phyloP scores from a whole-genome alignment of 2,329 filamentous ascomycete genomes.

The Xylariaceae sp. region DNA sequence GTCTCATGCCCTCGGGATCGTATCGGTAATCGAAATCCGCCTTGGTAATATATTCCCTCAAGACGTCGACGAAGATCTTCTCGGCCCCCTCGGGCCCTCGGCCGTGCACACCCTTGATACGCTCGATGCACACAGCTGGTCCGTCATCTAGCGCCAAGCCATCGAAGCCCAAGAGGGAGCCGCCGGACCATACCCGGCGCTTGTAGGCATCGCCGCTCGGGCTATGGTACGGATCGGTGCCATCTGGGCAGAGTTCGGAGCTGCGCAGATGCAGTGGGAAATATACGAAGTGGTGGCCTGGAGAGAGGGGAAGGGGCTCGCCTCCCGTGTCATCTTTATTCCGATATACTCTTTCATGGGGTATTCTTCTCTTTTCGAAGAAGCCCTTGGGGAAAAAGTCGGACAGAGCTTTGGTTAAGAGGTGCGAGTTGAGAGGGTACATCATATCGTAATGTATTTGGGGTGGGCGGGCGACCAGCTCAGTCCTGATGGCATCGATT shows the following conservation, averaged over 20 bases:
- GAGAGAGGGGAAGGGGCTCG: conserved; percentile 39
- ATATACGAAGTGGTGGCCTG: conserved; percentile 78
- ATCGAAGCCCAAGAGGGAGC: conserved; percentile 53
- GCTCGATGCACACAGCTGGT: conserved; percentile 41
- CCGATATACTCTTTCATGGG: not conserved
- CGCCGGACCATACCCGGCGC: conserved; percentile 85
- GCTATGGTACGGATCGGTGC: conserved; percentile 73
- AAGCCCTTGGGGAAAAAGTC: conserved; percentile 42
- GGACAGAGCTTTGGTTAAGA: conserved; percentile 57
- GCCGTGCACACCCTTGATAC: conserved; percentile 36
- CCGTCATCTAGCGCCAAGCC: conserved; percentile 37
- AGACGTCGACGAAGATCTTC: conserved; percentile 49
- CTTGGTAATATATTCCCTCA: conserved; percentile 39
- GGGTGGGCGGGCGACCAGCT: conserved; percentile 25
- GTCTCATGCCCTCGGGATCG: conserved; percentile 6
- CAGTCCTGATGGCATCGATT: conserved; percentile 21
- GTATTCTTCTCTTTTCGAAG: conserved; percentile 1
- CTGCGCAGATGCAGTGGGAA: conserved; percentile 67
- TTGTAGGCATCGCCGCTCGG: conserved; percentile 64
- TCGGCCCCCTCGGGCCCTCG: conserved; percentile 24
- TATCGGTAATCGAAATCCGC: conserved; percentile 18
- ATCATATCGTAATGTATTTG: conserved; percentile 32
- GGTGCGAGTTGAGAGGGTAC: conserved; percentile 56
- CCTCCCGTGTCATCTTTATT: not conserved
- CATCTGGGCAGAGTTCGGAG: conserved; percentile 66